A percentile compares a stretch with the other conserved stretches of the same genome.
These are phyloP conservation scores for Gossypium gossypioides DNA, from an alignment of 441 rosid species.

Conservation along the genomic window DNA sequence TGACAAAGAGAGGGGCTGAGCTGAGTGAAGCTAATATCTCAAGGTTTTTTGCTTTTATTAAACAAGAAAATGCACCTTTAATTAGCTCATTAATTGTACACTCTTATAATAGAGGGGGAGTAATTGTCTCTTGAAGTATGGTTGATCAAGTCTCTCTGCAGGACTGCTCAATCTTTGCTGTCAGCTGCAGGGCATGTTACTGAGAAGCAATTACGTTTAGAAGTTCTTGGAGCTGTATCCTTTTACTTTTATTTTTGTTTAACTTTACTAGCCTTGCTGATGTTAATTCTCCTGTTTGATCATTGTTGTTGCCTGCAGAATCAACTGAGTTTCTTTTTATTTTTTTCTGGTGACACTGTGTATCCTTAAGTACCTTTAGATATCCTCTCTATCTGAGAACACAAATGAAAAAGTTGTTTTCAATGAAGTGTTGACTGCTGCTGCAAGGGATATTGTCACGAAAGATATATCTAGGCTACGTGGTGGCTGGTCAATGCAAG, in stretches of 20 bases:
- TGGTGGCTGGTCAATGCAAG: slow-evolving; percentile 99
- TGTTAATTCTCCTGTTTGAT: slow-evolving; percentile 13
- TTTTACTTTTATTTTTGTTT: slow-evolving; percentile 18
- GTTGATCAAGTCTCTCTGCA: slow-evolving; percentile 26
- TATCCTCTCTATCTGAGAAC: slow-evolving; percentile 77
- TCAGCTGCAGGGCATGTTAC: slow-evolving; percentile 84
- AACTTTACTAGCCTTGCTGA: slow-evolving; percentile 12
- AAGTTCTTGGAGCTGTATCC: slow-evolving; percentile 95
- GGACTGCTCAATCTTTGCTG: slow-evolving; percentile 88
- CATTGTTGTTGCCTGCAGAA: background rate
- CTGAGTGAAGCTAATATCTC: slow-evolving; percentile 67
- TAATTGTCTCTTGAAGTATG: background rate
- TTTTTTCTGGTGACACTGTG: slow-evolving; percentile 11
- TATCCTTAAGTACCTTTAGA: slow-evolving; percentile 54
- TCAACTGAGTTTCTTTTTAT: slow-evolving; percentile 1
- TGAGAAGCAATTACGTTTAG: slow-evolving; percentile 83
- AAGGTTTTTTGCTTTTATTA: slow-evolving; percentile 39
- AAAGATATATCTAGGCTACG: slow-evolving; percentile 96
- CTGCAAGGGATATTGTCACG: slow-evolving; percentile 83
- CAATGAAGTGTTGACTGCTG: slow-evolving; percentile 74
- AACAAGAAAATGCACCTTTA: slow-evolving; percentile 1
- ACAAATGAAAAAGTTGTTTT: slow-evolving; percentile 72
- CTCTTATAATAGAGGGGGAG: background rate
- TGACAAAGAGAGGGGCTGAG: slow-evolving; percentile 68
- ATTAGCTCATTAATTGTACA: background rate